Evolutionary conservation across 169 alveolate species (phyloP).

Genomic region (Amoebophrya sp.): DNA sequence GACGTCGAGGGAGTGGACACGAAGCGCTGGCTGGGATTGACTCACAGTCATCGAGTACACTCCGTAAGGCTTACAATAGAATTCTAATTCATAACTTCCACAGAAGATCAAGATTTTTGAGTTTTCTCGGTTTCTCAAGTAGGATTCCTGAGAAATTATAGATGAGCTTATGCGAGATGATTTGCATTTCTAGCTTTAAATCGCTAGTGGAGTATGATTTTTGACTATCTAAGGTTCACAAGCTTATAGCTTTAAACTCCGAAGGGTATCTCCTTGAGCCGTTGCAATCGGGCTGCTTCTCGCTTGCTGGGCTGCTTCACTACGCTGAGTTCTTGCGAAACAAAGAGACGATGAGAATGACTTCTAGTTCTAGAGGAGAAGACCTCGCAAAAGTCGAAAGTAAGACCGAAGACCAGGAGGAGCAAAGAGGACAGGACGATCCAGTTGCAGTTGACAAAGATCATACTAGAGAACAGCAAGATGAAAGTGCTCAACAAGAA

Average conservation of each 20-base stretch:
- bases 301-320: not conserved
- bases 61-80: too few relatives aligned
- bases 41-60: not conserved
- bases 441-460: not conserved
- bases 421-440: too few relatives aligned
- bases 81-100: too few relatives aligned
- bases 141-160: too few relatives aligned
- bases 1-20: not conserved
- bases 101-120: too few relatives aligned
- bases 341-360: not conserved
- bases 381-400: not conserved
- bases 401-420: not conserved
- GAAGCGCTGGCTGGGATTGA: not conserved
- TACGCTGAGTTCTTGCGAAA: not conserved
- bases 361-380: not conserved
- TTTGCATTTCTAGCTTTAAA: too few relatives aligned
- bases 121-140: too few relatives aligned
- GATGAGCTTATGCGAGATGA: too few relatives aligned
- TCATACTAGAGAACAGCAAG: not conserved
- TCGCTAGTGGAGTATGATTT: too few relatives aligned
- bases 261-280: not conserved
- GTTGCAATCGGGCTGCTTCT: not conserved
- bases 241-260: not conserved
- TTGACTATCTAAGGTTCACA: too few relatives aligned
- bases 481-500: not conserved